These are phyloP conservation scores for Ganoderma sp. DNA, from an alignment of 1,284 basidiomycete genomes.

Conservation along the genomic window DNA sequence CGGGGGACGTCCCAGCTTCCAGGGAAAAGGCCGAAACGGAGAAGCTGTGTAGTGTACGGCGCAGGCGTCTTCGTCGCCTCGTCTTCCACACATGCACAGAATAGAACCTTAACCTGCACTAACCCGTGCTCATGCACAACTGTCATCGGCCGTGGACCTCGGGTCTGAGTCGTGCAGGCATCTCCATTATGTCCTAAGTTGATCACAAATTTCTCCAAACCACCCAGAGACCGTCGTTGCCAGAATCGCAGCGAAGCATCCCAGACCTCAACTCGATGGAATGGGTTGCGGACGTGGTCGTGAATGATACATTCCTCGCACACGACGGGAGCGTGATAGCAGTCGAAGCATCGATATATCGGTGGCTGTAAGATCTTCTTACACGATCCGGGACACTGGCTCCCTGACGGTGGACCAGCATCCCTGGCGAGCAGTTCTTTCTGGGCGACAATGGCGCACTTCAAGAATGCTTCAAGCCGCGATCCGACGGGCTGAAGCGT, in stretches of 20 bases:
- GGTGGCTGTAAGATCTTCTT: too few species aligned
- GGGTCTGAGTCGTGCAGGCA: background rate
- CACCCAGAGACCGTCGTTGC: background rate
- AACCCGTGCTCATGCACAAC: background rate
- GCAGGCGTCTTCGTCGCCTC: background rate
- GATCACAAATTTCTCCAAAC: background rate
- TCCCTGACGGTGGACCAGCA: too few species aligned
- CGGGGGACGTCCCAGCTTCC: background rate
- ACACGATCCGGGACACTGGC: too few species aligned
- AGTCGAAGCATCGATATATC: background rate
- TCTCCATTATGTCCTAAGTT: background rate
- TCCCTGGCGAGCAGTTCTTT: too few species aligned
- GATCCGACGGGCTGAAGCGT: too few species aligned
- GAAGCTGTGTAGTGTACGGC: background rate
- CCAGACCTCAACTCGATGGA: background rate
- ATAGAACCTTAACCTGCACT: background rate
- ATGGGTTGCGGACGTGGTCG: background rate
- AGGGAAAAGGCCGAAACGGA: background rate
- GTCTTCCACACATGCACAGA: background rate
- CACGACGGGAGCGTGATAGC: background rate
- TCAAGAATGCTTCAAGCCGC: too few species aligned
- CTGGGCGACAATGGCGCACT: too few species aligned
- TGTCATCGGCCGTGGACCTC: background rate
- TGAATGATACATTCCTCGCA: background rate
- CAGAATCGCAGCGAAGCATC: background rate